Base-by-base conservation (phyloP, 208 protist species). In the Leishmania major region DNA sequence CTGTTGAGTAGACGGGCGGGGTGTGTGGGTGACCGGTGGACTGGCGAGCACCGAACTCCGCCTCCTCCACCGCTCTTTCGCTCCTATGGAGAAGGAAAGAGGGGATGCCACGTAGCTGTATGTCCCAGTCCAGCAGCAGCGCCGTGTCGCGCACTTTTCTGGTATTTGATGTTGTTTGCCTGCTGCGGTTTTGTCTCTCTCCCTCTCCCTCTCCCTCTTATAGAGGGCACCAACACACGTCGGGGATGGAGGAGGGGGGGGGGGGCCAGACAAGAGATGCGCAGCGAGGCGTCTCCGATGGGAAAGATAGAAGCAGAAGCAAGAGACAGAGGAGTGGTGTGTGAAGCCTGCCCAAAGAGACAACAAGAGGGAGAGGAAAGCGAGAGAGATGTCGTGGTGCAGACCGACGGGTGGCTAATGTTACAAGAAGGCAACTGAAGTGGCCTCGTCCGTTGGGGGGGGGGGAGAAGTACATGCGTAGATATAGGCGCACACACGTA, bases 231-330 rank as follows among this genome's bases (percentile, higher is more conserved):
- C 28, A 8, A 15, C 59, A 31, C n/a, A 31, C 59, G 28, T 31
- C 51, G 51, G 51, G 75, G 6, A n/a, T 11, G 1, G n/a, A 60
- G 64, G 35, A 1, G n/a, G 37, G 66, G 35, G 6, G 11, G 45
- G 25, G 10, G 31, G 10, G 25, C 17, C 22, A 37, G 28, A 67
- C n/a, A 43, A 45, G 17, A 43, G 66, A 70, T 0, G 43, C 22
- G 45, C 2, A 28, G 37, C 25, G 64, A 71, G 66, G 11, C 3
- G 28, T 35, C 11, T 64, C 59, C 25, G 28, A 87, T 60, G 6
- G 60, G 59, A 62, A 72, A 37, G n/a, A 79, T 25, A 53, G 74
- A 75, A 78, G 69, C 45, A 85, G 77, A 43, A 86, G 75, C 49
- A 77, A 79, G 53, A 83, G 49, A 60, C 43, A 35, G 37, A 78